Base-by-base conservation (phyloP, 2,329 filamentous ascomycete species). In the Penicillium sp. region DNA sequence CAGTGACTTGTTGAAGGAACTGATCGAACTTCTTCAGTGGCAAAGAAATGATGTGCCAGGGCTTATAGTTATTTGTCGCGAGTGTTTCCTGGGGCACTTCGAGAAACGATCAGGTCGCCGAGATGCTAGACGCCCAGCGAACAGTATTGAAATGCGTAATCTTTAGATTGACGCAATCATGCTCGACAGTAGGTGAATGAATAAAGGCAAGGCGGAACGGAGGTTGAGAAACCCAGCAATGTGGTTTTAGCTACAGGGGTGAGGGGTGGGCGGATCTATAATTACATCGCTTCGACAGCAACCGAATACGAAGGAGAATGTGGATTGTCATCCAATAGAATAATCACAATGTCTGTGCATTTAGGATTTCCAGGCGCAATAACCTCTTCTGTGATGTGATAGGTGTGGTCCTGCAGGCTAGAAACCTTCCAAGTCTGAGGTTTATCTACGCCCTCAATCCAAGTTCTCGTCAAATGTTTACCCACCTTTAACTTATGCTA, bases 231-330 rank as follows among this genome's bases (percentile, higher is more conserved):
- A 56, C 55, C 63, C 63, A 56, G 58, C 56, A 56, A 46, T 60
- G 58, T 65, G 63, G 66, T 64, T 66, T 63, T 64, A 59, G 58
- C 59, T 66, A 59, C 62, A 66, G 63, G 59, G 59, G 53, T 54
- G 58, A 42, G 49, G 50, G 52, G 53, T 46, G 44, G 15, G 43
- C 38, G 44, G 54, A 61, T 62, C 62, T 63, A 64, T 65, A 64
- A 64, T 65, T 65, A 65, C 59, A 35, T 43, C 33, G 15, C 25
- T 4, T 25, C 33, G 33, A 31, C 44, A 25, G 28, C 44, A 46
- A 45, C 24, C 35, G 44, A 24, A 12, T 25, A 40, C 27, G 35
- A 40, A 40, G 39, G 40, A 29, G 20, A 18, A 7, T 35, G 33
- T 12, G 33, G 33, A 6, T 15, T 37, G 15, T 20, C 18, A 4